Base-by-base conservation (phyloP, 2,329 filamentous ascomycete species). In the Phialocephala sp. region DNA sequence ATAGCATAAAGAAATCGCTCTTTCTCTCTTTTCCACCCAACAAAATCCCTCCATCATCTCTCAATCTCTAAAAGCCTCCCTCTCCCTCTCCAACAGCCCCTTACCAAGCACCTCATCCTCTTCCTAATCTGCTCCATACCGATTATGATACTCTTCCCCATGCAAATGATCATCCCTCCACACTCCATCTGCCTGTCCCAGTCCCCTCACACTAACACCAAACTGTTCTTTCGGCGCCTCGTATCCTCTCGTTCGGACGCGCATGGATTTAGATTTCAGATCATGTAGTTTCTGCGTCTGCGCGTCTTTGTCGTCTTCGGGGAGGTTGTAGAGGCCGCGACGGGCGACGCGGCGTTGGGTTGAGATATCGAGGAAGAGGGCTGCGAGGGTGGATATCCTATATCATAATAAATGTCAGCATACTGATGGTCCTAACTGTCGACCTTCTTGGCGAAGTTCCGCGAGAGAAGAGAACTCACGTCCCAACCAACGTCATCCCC, bases 81-180 rank as follows among this genome's bases (percentile, higher is more conserved):
- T 50, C 45, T 9, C n/a, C 5, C 43, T 27, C 12, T 67, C 66
- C 55, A 71, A 41, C 32, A n/a, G n/a, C n/a, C n/a, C n/a, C n/a
- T n/a, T n/a, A n/a, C n/a, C n/a, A n/a, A n/a, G n/a, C n/a, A 66
- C 54, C 8, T 47, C 56, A n/a, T 69, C 66, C 11, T 71, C 68
- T 2, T 32, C 27, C 27, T 32, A 32, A 32, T 32, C 27, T 6
- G 63, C 64, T 15, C 72, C 72, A 68, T 74, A 74, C 5, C 71
- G 55, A 57, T 65, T 73, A 60, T 73, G 72, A 63, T 75, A 74
- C 15, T 66, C 70, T 62, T 73, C 73, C 62, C 72, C 72, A 12
- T 59, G 35, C 60, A 71, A 68, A 41, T 63, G 60, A 22, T 69
- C 68, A 27, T 68, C 54, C 15, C 59, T 58, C 5, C 52, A 47